Evolutionary conservation across 495 filamentous ascomycete species (phyloP), one percentile per base, ranked within the genome.

Genomic region (Letharia columbiana): DNA sequence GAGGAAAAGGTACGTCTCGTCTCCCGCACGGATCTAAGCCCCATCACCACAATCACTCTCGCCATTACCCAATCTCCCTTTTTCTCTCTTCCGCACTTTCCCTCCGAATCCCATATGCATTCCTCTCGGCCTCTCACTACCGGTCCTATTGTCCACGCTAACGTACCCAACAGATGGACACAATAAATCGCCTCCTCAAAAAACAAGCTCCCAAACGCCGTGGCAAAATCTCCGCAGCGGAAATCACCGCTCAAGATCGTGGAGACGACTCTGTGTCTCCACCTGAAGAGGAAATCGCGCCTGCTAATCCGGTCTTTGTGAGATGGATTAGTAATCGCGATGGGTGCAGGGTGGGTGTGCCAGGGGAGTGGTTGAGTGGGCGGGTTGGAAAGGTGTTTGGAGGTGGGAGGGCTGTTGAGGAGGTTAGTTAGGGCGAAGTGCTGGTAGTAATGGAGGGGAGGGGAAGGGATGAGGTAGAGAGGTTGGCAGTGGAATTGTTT

Each of bases 151-250:
- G 1, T 28, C 23, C 17, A 6, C 37, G 15, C 68, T 70, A 68
- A 73, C 64, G 23, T 41, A 45, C 28, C 28, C 42, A 76, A 35
- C 65, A 91, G 92, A 96, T 96, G 88, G 93, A 97, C 75, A 98
- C 94, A 18, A 97, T 98, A 81, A 97, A 98, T 77, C 91, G 93
- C 62, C 86, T 98, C 39, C 86, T 98, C 62, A 91, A 92, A 75
- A 96, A 96, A 72, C 95, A 97, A 77, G 90, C 91, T 7, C 92
- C 93, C 31, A 98, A 97, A 76, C 87, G 81, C 68, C 87, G 81
- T 54, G 85, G 81, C 58, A 80, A 77, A 66, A 76, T 77, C 42
- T 73, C 77, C 11, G 80, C 79, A 13, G 79, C 74, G 8, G 81
- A 85, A 45, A 74, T 69, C 39, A 45, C 49, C 39, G 79, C 75